phyloP scores from a whole-genome alignment of 176 grass and related monocot genomes.

The Zoysia japonica region DNA sequence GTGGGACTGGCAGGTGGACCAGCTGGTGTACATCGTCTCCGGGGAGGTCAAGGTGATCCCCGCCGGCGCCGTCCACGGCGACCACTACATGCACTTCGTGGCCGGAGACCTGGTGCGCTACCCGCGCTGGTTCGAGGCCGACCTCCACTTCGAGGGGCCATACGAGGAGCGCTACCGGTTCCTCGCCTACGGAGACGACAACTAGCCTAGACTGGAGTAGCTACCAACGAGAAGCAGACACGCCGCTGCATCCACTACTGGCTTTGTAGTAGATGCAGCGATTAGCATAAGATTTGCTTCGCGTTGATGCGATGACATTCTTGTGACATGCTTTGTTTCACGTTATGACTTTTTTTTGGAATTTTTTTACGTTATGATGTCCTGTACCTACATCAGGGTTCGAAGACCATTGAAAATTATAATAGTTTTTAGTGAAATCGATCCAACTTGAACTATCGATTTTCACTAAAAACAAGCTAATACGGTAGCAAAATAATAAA shows the following conservation, averaged over 20 bases:
- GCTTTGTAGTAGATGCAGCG: background rate
- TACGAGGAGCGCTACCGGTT: constrained; percentile 93
- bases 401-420: no score
- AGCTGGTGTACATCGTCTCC: constrained; percentile 83
- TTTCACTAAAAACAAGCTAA: no score
- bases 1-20: constrained; percentile 98
- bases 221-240: background rate
- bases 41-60: constrained; percentile 88
- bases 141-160: constrained; percentile 84
- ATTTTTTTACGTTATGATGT: no score
- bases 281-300: background rate
- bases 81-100: constrained; percentile 82
- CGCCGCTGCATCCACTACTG: background rate
- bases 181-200: constrained; percentile 80
- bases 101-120: constrained; percentile 88
- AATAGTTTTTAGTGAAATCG: no score
- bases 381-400: no score
- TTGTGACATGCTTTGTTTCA: background rate
- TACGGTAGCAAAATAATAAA: no score
- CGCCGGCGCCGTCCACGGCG: constrained; percentile 67
- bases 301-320: background rate
- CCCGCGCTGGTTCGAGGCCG: constrained; percentile 90
- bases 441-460: no score
- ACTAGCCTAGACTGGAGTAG: background rate
- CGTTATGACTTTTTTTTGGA: background rate